A percentile compares a stretch with the other conserved stretches of the same genome.
Evolutionary conservation across 1,139 yeast genomes (phyloP).

Genomic region (Pichia sp.): DNA sequence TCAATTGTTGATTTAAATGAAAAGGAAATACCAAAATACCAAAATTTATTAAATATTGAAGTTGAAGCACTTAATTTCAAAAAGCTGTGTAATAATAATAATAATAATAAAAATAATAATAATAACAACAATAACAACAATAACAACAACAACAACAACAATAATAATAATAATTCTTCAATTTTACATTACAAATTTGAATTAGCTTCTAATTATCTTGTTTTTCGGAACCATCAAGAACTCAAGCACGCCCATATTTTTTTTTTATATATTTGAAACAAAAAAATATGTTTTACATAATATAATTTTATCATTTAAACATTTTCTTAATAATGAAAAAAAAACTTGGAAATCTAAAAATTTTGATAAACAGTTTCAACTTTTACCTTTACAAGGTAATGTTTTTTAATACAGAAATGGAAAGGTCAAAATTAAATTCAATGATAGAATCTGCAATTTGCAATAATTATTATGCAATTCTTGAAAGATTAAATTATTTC

Average conservation of each 20-base stretch:
- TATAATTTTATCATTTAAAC: slow-evolving; percentile 1
- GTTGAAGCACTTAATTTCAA: background rate
- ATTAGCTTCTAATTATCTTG: background rate
- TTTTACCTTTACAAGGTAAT: background rate
- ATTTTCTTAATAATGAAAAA: slow-evolving; percentile 8
- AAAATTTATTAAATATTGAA: background rate
- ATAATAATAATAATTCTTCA: background rate
- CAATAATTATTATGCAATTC: slow-evolving; percentile 18
- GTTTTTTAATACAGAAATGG: background rate
- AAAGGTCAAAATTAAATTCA: background rate
- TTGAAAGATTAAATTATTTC: slow-evolving; percentile 22
- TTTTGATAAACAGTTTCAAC: background rate
- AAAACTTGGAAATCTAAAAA: slow-evolving; percentile 9
- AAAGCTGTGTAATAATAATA: too few relatives aligned
- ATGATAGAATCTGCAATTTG: slow-evolving; percentile 4
- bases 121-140: too few relatives aligned
- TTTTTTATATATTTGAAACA: background rate
- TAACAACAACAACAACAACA: too few relatives aligned
- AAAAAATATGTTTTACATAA: background rate
- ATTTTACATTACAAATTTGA: background rate
- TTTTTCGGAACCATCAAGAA: slow-evolving; percentile 12
- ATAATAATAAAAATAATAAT: too few relatives aligned
- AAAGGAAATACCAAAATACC: background rate
- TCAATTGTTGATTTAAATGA: background rate
- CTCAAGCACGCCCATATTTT: slow-evolving; percentile 4